A percentile compares a stretch with the other conserved stretches of the same genome.
phyloP scores from a whole-genome alignment of 2,329 filamentous ascomycete genomes.

The Neocucurbitaria cava region DNA sequence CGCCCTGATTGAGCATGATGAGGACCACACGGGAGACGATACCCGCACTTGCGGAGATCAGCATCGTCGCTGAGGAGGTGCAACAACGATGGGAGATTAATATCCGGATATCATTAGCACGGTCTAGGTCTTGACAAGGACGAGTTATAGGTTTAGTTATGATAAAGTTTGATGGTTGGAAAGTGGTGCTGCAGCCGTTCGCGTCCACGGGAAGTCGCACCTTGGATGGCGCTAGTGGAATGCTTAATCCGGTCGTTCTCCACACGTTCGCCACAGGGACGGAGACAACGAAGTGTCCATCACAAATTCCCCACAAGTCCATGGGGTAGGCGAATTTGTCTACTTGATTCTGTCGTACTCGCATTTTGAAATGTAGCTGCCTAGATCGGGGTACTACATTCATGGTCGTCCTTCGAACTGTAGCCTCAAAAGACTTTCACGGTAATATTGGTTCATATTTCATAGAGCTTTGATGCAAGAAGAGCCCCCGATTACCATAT shows the following conservation, averaged over 20 bases:
- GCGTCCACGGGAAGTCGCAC: background rate
- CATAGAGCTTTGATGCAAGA: no score
- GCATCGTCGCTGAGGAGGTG: background rate
- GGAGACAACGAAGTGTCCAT: background rate
- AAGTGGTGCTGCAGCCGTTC: background rate
- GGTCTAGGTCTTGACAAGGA: background rate
- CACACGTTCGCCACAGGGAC: background rate
- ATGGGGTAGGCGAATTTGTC: no score
- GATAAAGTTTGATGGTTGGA: background rate
- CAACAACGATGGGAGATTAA: background rate
- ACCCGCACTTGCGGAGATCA: background rate
- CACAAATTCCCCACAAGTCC: no score
- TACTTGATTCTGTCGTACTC: no score
- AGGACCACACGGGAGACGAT: conserved; percentile 4
- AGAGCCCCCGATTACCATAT: no score
- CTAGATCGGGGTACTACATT: no score
- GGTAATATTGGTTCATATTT: no score
- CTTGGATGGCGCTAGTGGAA: background rate
- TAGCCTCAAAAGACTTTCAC: no score
- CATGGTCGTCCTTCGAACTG: no score
- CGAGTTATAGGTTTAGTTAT: background rate
- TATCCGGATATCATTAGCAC: background rate
- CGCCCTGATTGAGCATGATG: background rate
- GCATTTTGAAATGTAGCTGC: no score
- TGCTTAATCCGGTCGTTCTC: background rate